Evolutionary conservation across 176 grass and related monocot genomes (phyloP).

Genomic region (Triticum monococcum): DNA sequence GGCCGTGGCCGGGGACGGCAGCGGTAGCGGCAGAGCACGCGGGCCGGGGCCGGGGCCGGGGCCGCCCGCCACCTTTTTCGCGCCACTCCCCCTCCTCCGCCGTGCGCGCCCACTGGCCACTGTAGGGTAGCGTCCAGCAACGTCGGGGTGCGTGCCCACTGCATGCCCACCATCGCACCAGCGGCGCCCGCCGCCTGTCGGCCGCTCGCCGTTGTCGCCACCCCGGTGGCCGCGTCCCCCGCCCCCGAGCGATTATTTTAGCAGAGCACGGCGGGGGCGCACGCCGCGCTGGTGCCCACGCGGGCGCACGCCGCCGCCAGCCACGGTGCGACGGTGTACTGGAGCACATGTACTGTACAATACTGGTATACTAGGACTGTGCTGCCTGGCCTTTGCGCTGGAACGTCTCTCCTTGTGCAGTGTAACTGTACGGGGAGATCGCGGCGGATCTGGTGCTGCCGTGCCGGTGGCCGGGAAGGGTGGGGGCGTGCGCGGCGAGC

Average conservation of each 20-base stretch:
- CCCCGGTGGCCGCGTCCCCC: neutral
- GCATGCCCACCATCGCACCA: neutral
- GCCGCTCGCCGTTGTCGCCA: neutral
- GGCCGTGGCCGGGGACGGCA: neutral
- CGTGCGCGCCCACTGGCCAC: neutral
- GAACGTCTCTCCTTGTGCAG: neutral
- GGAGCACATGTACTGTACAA: neutral
- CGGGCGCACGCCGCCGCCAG: neutral
- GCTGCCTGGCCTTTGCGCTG: neutral
- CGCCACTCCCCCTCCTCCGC: neutral
- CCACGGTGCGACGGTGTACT: neutral
- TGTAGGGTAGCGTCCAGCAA: too few species aligned
- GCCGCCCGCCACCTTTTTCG: neutral
- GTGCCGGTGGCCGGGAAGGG: neutral
- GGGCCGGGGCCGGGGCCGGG: neutral
- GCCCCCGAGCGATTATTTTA: neutral
- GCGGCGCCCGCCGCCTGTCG: neutral
- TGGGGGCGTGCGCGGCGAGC: neutral
- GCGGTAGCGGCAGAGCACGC: neutral
- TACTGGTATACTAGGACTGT: neutral
- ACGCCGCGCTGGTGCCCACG: neutral
- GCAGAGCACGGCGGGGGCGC: neutral
- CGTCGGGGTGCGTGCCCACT: neutral
- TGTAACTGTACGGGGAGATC: neutral
- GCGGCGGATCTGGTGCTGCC: neutral